A percentile compares a stretch with the other conserved stretches of the same genome.
phyloP scores from a whole-genome alignment of 1,284 basidiomycete genomes.

The Wolfiporia cocos region DNA sequence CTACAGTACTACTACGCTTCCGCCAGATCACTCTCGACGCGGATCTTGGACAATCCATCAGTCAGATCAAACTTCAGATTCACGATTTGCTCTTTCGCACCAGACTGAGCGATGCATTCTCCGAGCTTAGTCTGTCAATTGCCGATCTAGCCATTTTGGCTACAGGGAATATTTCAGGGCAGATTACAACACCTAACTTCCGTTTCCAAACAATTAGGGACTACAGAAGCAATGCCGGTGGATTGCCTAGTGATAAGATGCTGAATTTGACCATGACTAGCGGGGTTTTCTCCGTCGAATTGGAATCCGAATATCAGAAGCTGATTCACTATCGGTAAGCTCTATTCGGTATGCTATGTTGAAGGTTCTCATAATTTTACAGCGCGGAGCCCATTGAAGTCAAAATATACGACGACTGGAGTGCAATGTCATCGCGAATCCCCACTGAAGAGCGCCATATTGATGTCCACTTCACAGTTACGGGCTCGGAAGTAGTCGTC shows the following conservation, averaged over 20 bases:
- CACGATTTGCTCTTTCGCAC: constrained; percentile 54
- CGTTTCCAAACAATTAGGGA: constrained; percentile 72
- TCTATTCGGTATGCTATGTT: neutral
- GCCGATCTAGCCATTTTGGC: constrained; percentile 57
- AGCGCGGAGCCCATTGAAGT: constrained; percentile 78
- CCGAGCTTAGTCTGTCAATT: constrained; percentile 66
- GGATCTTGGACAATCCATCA: constrained; percentile 75
- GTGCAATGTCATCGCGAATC: constrained; percentile 35
- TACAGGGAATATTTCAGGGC: constrained; percentile 72
- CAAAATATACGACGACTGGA: constrained; percentile 82
- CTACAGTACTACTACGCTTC: constrained; percentile 60
- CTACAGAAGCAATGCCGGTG: constrained; percentile 31
- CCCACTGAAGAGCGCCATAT: constrained; percentile 52
- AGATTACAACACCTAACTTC: constrained; percentile 61
- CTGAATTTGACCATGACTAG: constrained; percentile 74
- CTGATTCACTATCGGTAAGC: constrained; percentile 71
- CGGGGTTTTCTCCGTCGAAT: constrained; percentile 57
- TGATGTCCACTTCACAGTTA: constrained; percentile 70
- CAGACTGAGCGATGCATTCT: constrained; percentile 47
- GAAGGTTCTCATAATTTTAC: neutral
- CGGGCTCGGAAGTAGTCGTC: constrained; percentile 65
- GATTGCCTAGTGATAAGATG: constrained; percentile 40
- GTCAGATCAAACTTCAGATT: constrained; percentile 57
- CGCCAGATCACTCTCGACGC: constrained; percentile 67
- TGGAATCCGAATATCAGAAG: constrained; percentile 76